Percentiles rank a stretch among this genome's conserved stretches.
These are phyloP conservation scores for Rubia tinctorum DNA, from an alignment of 305 asterid species.

Conservation along the genomic window DNA sequence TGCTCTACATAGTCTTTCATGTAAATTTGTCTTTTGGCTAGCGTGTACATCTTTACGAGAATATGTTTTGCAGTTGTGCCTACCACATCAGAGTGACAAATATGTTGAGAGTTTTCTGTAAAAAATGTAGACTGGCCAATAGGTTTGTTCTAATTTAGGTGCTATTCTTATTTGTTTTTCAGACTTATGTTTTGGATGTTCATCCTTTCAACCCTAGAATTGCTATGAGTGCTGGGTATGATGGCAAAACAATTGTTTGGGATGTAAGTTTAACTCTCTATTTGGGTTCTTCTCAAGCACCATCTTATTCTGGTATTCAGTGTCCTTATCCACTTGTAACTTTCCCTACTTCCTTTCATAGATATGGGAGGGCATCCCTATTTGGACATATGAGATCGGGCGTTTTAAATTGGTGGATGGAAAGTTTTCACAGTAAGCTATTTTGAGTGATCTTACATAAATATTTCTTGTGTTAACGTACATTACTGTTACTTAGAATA, in stretches of 20 bases:
- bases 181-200: constrained; percentile 98
- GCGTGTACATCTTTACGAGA: constrained; percentile 8
- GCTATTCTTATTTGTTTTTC: constrained; percentile 23
- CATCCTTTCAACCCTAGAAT: constrained; percentile 99
- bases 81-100: neutral
- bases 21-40: neutral
- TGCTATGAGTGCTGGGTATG: constrained; percentile 99
- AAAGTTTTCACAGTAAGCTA: constrained; percentile 92
- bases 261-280: constrained; percentile 69
- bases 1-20: neutral
- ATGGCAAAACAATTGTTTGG: constrained; percentile 97
- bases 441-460: neutral
- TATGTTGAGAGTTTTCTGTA: constrained; percentile 1
- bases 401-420: constrained; percentile 97
- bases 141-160: constrained; percentile 7
- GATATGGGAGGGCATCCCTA: constrained; percentile 99
- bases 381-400: constrained; percentile 74
- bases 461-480: neutral
- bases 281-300: constrained; percentile 14
- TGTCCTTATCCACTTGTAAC: constrained; percentile 15
- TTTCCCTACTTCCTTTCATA: constrained; percentile 33
- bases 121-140: neutral
- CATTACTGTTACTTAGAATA: neutral
- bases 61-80: neutral
- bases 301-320: neutral